Evolutionary conservation across 208 protist species (phyloP).

Genomic region (Acanthamoeba divionensis): DNA sequence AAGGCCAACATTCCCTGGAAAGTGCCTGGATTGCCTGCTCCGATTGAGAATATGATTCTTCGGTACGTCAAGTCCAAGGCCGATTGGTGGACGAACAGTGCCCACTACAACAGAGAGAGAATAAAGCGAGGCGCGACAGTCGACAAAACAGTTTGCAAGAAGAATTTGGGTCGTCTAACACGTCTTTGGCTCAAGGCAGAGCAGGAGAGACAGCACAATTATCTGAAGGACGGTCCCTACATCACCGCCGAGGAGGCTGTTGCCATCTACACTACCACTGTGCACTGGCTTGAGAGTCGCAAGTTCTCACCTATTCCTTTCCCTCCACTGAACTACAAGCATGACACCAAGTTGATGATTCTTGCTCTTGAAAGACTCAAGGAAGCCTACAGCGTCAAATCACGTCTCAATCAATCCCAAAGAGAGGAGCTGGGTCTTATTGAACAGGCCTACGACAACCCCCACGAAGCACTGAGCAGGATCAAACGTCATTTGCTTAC

Average conservation of each 20-base stretch:
- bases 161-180: conserved; percentile 99
- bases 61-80: conserved; percentile 99
- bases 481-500: conserved; percentile 99
- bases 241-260: conserved; percentile 95
- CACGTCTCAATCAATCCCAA: conserved; percentile 96
- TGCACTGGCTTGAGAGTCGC: conserved; percentile 98
- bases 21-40: conserved; percentile 95
- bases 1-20: conserved; percentile 99
- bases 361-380: conserved; percentile 98
- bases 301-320: conserved; percentile 99
- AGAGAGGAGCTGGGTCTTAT: conserved; percentile 99
- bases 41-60: conserved; percentile 98
- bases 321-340: conserved; percentile 98
- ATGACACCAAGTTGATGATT: conserved; percentile 99
- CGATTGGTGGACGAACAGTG: conserved; percentile 99
- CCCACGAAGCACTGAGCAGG: conserved; percentile 96
- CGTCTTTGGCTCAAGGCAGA: conserved; percentile 99
- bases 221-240: conserved; percentile 98
- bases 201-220: conserved; percentile 94
- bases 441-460: conserved; percentile 99
- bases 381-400: conserved; percentile 98
- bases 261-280: conserved; percentile 98
- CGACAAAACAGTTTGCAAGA: conserved; percentile 99
- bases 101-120: conserved; percentile 98
- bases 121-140: conserved; percentile 98